Percentiles rank a stretch among this genome's conserved stretches.
Conservation (phyloP, 2,329 filamentous ascomycete species). For the Pseudogymnoascus sp. region DNA sequence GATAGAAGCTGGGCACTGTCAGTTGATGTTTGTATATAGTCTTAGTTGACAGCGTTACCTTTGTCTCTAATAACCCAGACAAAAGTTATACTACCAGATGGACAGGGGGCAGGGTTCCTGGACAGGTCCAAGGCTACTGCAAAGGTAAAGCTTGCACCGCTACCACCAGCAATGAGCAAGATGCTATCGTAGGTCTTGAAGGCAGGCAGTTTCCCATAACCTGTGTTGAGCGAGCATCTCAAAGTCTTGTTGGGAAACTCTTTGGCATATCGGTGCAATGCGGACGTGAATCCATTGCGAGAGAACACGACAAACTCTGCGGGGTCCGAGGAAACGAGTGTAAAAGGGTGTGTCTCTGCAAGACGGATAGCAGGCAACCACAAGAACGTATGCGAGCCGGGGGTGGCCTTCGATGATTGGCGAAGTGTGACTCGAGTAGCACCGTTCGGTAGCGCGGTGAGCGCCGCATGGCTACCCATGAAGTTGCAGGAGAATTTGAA, state of each 20-base stretch:
- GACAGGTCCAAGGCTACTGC: slow-evolving; percentile 43
- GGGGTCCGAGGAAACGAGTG: slow-evolving; percentile 46
- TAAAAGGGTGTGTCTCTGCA: slow-evolving; percentile 59
- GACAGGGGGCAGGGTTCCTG: slow-evolving; percentile 32
- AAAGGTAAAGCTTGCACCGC: slow-evolving; percentile 54
- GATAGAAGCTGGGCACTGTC: slow-evolving; percentile 17
- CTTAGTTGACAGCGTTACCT: slow-evolving; percentile 32
- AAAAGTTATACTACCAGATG: neutral
- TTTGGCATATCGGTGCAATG: slow-evolving; percentile 46
- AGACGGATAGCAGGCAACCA: slow-evolving; percentile 55
- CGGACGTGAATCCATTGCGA: slow-evolving; percentile 53
- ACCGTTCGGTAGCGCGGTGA: slow-evolving; percentile 49
- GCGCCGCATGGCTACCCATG: slow-evolving; percentile 43
- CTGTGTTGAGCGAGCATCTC: slow-evolving; percentile 50
- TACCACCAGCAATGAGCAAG: slow-evolving; percentile 55
- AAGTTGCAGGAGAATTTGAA: slow-evolving; percentile 32
- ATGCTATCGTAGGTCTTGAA: slow-evolving; percentile 48
- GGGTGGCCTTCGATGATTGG: slow-evolving; percentile 37
- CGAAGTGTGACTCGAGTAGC: slow-evolving; percentile 52
- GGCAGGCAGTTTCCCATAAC: slow-evolving; percentile 52
- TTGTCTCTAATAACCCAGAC: slow-evolving; percentile 44
- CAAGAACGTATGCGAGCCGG: slow-evolving; percentile 58
- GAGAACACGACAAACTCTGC: slow-evolving; percentile 51
- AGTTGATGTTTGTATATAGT: neutral
- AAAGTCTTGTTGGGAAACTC: slow-evolving; percentile 44